Evolutionary conservation across 1,284 basidiomycete species (phyloP), one percentile per base, ranked within the genome.

Genomic region (Leccinum fallax): DNA sequence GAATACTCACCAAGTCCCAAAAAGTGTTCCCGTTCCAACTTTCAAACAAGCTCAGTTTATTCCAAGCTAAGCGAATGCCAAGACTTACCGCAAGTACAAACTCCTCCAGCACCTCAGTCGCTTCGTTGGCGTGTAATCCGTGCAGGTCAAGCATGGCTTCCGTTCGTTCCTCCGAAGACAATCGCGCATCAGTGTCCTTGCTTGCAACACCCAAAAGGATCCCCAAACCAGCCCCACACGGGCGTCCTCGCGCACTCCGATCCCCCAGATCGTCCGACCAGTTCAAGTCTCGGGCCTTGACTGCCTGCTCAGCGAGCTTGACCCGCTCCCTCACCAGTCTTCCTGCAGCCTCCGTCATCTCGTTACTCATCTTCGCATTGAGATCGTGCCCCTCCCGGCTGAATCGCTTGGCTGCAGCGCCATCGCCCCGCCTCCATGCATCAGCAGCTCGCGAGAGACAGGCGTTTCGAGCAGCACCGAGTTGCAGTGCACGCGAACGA

Each of bases 361-460:
- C 94, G 36, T 80, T 82, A 53, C 86, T 81, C 92, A 98, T 97
- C 75, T 92, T 92, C 46, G 86, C 86, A 72, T 98, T 98, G 63
- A 98, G 79, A 52, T 95, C 93, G 69, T 97, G 94, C 4, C 95
- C 97, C 73, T 98, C 96, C 46, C 92, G 81, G 67, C 90, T 94
- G 79, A 96, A 98, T 54, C 94, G 83, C 75, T 97, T 97, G 24
- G 97, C 97, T 0, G 93, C 92, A 0, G 94, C 94, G 3, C 96
- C 96, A 67, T 99, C 96, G 4, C 96, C 95, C 11, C 93, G 85
- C 53, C 94, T 83, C 91, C 94, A 98, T 2, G 96, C 95, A 71
- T 98, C 95, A 1, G 97, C 95, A 5, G 97, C 97, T 52, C 94
- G 88, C 2, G 93, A 94, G n/a, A 99, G 83, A 72, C 94, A 97